Conservation (phyloP, 1,284 basidiomycete species). For the Cystobasidiaceae sp. region DNA sequence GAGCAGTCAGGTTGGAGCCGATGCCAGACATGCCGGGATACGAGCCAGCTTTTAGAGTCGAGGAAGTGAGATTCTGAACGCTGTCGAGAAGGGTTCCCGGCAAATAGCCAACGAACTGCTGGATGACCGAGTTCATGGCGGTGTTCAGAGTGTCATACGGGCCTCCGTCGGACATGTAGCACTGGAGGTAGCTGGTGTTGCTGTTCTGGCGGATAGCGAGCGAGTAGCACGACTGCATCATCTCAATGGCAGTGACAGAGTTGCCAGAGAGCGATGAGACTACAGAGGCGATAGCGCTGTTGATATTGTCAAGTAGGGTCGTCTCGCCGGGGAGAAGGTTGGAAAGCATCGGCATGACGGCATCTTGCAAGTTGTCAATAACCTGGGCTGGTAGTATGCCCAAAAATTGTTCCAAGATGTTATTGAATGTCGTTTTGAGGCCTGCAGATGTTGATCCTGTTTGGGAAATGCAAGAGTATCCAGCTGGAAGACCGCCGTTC, state of each 20-base stretch:
- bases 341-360: conserved; percentile 37
- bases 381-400: conserved; percentile 40
- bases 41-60: conserved; percentile 32
- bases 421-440: conserved; percentile 36
- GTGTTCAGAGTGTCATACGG: conserved; percentile 37
- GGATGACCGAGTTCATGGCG: conserved; percentile 36
- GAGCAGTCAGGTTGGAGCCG: conserved; percentile 31
- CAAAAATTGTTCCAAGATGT: conserved; percentile 40
- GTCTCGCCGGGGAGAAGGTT: conserved; percentile 35
- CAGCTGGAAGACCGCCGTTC: conserved; percentile 36
- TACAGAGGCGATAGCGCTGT: conserved; percentile 36
- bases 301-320: conserved; percentile 37
- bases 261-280: conserved; percentile 36
- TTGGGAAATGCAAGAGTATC: conserved; percentile 38
- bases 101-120: conserved; percentile 39
- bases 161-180: conserved; percentile 35
- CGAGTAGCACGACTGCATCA: conserved; percentile 36
- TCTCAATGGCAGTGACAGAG: conserved; percentile 36
- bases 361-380: conserved; percentile 35
- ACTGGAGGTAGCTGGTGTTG: conserved; percentile 37
- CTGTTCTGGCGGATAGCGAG: conserved; percentile 35
- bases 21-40: conserved; percentile 22
- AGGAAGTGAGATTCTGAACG: conserved; percentile 31
- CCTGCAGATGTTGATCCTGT: conserved; percentile 32
- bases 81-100: conserved; percentile 36